Conservation (phyloP, 768 basidiomycete species). For the Suillus bovinus region DNA sequence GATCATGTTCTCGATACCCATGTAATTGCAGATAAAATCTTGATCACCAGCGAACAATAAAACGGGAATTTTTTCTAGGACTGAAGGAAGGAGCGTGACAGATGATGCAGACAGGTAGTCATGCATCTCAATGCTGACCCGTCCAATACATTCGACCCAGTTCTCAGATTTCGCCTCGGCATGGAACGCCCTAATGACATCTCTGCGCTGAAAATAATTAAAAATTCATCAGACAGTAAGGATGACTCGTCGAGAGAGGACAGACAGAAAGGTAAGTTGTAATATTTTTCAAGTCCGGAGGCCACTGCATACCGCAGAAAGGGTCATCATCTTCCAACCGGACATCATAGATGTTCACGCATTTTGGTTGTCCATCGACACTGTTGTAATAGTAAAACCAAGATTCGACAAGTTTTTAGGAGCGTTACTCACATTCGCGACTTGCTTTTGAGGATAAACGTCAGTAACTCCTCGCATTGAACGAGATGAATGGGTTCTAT, state of each 20-base stretch:
- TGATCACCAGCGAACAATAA: constrained; percentile 94
- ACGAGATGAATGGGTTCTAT: constrained; percentile 56
- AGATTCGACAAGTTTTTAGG: not conserved
- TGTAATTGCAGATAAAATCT: constrained; percentile 95
- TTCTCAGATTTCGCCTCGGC: constrained; percentile 71
- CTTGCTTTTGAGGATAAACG: constrained; percentile 35
- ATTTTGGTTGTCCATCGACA: constrained; percentile 67
- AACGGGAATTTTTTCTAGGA: constrained; percentile 81
- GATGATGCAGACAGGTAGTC: constrained; percentile 61
- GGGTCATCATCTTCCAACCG: constrained; percentile 84
- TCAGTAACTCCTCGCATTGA: constrained; percentile 62
- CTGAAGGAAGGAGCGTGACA: constrained; percentile 71
- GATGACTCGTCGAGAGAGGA: constrained; percentile 13
- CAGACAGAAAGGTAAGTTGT: constrained; percentile 80
- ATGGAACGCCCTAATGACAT: constrained; percentile 84
- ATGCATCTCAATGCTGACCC: constrained; percentile 64
- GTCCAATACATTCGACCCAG: constrained; percentile 85
- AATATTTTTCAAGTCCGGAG: constrained; percentile 76
- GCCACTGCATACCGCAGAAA: constrained; percentile 98
- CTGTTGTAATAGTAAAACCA: constrained; percentile 36
- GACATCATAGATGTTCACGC: constrained; percentile 94
- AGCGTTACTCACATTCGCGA: constrained; percentile 23
- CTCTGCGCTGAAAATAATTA: constrained; percentile 62
- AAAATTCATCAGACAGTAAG: not conserved
- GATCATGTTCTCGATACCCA: constrained; percentile 87